Evolutionary conservation across 2,329 filamentous ascomycete species (phyloP).

Genomic region (Fusarium paranaense): DNA sequence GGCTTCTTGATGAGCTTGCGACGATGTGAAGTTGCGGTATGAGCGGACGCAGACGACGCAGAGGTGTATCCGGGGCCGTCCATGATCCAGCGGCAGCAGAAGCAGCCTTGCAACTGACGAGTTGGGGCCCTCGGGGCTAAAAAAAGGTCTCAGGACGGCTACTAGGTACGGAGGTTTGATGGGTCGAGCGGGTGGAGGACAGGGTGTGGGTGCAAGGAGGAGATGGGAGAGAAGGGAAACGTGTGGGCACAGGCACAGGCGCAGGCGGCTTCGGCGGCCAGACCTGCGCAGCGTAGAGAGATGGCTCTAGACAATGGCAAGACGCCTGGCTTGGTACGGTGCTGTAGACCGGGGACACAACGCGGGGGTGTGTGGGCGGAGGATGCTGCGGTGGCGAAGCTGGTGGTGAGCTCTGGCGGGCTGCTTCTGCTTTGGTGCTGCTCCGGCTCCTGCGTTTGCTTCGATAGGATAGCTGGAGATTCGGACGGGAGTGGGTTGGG

Average conservation of each 20-base stretch:
- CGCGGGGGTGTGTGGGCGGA: slow-evolving; percentile 34
- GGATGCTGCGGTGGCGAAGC: slow-evolving; percentile 25
- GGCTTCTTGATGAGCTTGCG: slow-evolving; percentile 74
- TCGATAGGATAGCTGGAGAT: slow-evolving; percentile 5
- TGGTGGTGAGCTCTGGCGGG: slow-evolving; percentile 26
- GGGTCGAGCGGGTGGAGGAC: slow-evolving; percentile 43
- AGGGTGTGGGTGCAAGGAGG: slow-evolving; percentile 43
- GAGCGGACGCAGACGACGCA: slow-evolving; percentile 46
- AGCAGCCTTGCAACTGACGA: slow-evolving; percentile 39
- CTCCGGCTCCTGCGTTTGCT: slow-evolving; percentile 22
- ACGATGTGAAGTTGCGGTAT: slow-evolving; percentile 64
- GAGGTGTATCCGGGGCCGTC: slow-evolving; percentile 56
- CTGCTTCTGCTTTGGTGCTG: slow-evolving; percentile 17
- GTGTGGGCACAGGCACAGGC: slow-evolving; percentile 13
- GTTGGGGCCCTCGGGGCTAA: slow-evolving; percentile 37
- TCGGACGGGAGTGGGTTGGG: slow-evolving; percentile 26
- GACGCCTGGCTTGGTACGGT: slow-evolving; percentile 26
- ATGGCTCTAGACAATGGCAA: slow-evolving; percentile 29
- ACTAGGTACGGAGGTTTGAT: slow-evolving; percentile 40
- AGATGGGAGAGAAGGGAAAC: slow-evolving; percentile 14
- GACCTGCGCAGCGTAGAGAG: background rate
- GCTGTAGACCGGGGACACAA: slow-evolving; percentile 24
- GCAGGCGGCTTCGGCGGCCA: slow-evolving; percentile 32
- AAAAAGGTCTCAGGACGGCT: slow-evolving; percentile 45
- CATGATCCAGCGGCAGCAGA: slow-evolving; percentile 55